These are phyloP conservation scores for Diaporthe sp. DNA, from an alignment of 2,329 filamentous ascomycete species.

Conservation along the genomic window DNA sequence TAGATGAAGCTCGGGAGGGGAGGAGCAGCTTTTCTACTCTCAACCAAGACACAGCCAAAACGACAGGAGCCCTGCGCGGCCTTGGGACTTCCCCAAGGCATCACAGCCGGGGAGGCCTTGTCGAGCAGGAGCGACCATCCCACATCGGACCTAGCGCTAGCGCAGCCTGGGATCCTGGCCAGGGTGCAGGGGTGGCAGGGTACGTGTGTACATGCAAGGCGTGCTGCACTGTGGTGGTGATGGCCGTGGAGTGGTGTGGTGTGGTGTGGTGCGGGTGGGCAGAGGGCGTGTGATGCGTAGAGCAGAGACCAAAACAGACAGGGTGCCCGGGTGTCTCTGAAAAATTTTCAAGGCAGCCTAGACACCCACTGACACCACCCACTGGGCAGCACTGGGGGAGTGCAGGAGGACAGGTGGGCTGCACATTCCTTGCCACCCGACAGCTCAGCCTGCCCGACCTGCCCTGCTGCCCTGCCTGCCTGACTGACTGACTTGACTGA, in stretches of 20 bases:
- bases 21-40: conserved; percentile 42
- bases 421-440: conserved; percentile 37
- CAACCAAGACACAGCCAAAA: conserved; percentile 29
- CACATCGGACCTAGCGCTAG: conserved; percentile 21
- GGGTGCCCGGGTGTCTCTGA: conserved; percentile 41
- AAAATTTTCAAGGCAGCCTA: conserved; percentile 39
- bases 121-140: conserved; percentile 30
- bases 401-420: conserved; percentile 27
- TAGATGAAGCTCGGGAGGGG: conserved; percentile 34
- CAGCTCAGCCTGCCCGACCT: conserved; percentile 23
- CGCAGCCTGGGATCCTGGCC: conserved; percentile 34
- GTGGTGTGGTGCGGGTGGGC: conserved; percentile 24
- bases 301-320: conserved; percentile 35
- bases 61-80: conserved; percentile 17
- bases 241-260: conserved; percentile 10
- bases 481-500: neutral
- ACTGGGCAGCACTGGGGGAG: conserved; percentile 20
- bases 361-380: conserved; percentile 34
- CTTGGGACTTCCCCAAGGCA: conserved; percentile 39
- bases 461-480: conserved; percentile 9
- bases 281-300: conserved; percentile 39
- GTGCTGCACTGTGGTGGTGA: conserved; percentile 27
- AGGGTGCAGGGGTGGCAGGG: conserved; percentile 27
- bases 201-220: conserved; percentile 28
- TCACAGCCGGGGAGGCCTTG: conserved; percentile 40